Conservation (phyloP, 306 rosid species). For the Prosopis cineraria region DNA sequence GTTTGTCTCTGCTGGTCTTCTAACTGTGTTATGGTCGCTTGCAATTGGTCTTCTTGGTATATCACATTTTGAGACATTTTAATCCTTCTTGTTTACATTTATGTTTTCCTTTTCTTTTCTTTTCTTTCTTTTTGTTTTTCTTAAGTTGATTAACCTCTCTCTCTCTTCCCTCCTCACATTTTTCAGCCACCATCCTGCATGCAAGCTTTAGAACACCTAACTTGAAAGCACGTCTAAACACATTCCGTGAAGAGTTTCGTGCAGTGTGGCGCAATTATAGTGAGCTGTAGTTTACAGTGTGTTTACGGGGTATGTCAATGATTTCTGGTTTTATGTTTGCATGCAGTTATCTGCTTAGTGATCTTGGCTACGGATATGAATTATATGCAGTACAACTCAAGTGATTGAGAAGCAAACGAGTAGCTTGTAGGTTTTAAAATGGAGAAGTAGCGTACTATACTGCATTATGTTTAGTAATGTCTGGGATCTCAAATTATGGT, state of each 20-base stretch:
- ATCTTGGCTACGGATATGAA: not conserved
- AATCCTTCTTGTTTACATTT: not conserved
- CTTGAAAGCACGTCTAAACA: slow-evolving; percentile 97
- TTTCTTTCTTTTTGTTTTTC: slow-evolving; percentile 7
- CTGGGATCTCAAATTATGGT: not conserved
- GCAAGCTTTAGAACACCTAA: slow-evolving; percentile 99
- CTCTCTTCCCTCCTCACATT: not conserved
- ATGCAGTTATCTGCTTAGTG: slow-evolving; percentile 1
- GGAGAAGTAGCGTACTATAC: not conserved
- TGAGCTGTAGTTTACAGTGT: slow-evolving; percentile 66
- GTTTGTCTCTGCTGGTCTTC: slow-evolving; percentile 86
- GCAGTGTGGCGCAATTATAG: slow-evolving; percentile 99
- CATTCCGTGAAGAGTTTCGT: slow-evolving; percentile 98
- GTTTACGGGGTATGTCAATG: slow-evolving; percentile 54
- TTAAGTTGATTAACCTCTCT: slow-evolving; percentile 29
- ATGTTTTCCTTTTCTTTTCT: not conserved
- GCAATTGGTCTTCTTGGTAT: slow-evolving; percentile 89
- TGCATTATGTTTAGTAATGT: not conserved
- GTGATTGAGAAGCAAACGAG: slow-evolving; percentile 26
- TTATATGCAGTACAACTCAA: slow-evolving; percentile 1
- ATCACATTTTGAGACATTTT: slow-evolving; percentile 25
- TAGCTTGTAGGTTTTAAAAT: slow-evolving; percentile 15
- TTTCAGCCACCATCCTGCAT: slow-evolving; percentile 81
- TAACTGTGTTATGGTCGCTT: slow-evolving; percentile 80
- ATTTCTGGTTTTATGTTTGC: slow-evolving; percentile 27